These are phyloP conservation scores for Scedosporium boydii DNA, from an alignment of 2,329 filamentous ascomycete genomes.

Conservation along the genomic window DNA sequence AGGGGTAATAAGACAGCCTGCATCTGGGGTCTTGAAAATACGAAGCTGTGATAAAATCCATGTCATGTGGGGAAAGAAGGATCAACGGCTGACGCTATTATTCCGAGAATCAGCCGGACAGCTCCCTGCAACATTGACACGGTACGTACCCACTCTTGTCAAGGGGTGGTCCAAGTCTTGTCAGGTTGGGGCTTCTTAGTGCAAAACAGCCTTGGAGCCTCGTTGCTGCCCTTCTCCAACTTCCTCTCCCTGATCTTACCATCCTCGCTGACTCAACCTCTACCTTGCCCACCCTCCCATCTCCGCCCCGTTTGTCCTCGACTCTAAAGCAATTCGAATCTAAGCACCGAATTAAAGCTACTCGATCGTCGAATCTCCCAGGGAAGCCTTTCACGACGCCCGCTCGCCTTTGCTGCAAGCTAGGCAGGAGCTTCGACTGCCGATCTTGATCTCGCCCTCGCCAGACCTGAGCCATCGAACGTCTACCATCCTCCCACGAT, in stretches of 20 bases:
- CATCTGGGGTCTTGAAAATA: too few relatives aligned
- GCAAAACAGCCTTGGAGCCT: constrained; percentile 5
- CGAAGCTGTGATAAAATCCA: too few relatives aligned
- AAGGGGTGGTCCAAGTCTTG: background rate
- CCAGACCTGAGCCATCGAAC: background rate
- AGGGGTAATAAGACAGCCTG: too few relatives aligned
- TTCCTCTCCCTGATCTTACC: background rate
- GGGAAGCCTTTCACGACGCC: background rate
- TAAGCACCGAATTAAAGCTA: background rate
- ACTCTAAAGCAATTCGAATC: background rate
- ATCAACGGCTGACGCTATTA: too few relatives aligned
- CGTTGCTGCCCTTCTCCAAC: constrained; percentile 4
- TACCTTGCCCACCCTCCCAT: background rate
- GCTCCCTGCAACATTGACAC: too few relatives aligned
- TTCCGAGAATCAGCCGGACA: too few relatives aligned
- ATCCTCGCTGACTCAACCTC: background rate
- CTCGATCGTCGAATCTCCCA: background rate
- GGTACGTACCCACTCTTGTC: background rate
- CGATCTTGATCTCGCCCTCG: background rate
- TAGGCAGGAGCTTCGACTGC: too few relatives aligned
- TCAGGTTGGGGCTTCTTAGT: background rate
- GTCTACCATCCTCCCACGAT: background rate
- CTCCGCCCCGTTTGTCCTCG: background rate
- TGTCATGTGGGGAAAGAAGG: too few relatives aligned
- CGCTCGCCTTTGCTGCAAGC: background rate